A percentile compares a stretch with the other conserved stretches of the same genome.
Evolutionary conservation across 768 basidiomycete genomes (phyloP).

Genomic region (Lactifluus hygrophoroides): DNA sequence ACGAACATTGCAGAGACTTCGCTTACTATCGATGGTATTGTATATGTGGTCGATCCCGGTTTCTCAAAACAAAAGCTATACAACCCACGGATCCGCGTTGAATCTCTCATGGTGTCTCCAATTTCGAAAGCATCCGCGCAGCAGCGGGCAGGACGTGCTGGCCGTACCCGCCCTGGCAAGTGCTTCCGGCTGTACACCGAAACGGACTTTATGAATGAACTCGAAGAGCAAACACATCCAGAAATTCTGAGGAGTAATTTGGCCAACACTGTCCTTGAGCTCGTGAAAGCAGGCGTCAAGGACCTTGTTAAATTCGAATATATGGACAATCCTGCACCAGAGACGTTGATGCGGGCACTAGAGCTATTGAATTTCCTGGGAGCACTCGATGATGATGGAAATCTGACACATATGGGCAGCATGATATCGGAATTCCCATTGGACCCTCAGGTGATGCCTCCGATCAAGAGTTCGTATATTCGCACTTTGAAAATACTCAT

Average conservation of each 20-base stretch:
- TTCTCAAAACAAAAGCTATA: slow-evolving; percentile 99
- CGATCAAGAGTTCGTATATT: not conserved
- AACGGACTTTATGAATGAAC: slow-evolving; percentile 90
- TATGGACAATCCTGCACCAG: slow-evolving; percentile 88
- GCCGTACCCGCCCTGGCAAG: slow-evolving; percentile 92
- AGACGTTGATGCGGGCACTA: slow-evolving; percentile 94
- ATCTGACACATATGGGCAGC: slow-evolving; percentile 74
- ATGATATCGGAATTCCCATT: slow-evolving; percentile 99
- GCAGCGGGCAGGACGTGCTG: slow-evolving; percentile 93
- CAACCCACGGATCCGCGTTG: slow-evolving; percentile 94
- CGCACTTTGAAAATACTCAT: not conserved
- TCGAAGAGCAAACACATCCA: slow-evolving; percentile 96
- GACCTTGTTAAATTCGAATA: slow-evolving; percentile 86
- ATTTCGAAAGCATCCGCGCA: slow-evolving; percentile 97
- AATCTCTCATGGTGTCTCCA: slow-evolving; percentile 85
- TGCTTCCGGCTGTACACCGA: slow-evolving; percentile 97
- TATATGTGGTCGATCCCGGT: slow-evolving; percentile 97
- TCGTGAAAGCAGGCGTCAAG: slow-evolving; percentile 93
- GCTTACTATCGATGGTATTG: slow-evolving; percentile 95
- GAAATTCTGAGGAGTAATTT: slow-evolving; percentile 93
- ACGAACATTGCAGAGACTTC: slow-evolving; percentile 99
- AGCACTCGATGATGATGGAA: slow-evolving; percentile 90
- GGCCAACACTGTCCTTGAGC: slow-evolving; percentile 85
- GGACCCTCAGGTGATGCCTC: slow-evolving; percentile 72
- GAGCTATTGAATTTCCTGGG: slow-evolving; percentile 89